Evolutionary conservation across 306 rosid genomes (phyloP), one percentile per base, ranked within the genome.

Genomic region (Lotus japonicus): DNA sequence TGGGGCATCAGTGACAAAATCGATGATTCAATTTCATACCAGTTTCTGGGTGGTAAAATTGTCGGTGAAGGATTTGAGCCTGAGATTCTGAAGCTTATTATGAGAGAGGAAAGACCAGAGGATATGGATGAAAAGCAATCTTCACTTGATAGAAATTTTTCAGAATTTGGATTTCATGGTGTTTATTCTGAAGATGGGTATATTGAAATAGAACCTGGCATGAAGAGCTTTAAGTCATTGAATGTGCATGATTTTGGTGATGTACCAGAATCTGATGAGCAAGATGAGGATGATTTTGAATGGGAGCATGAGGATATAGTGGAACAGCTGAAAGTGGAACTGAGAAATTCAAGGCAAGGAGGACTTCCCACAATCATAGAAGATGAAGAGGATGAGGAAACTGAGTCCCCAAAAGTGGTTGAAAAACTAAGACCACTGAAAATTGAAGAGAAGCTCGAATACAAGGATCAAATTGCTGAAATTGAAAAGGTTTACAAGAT

Each of bases 301-400:
- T 80, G 89, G 84, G 94, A 92, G 70, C 94, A 90, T 38, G 90
- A 82, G 17, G 94, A 90, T 44, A 31, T 92, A 13, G 86, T 92
- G 15, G 88, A 90, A 44, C 97, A 90, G 53, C 71, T 92, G 31
- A 91, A 79, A 71, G 26, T 76, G 66, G 98, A 92, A 51, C 65
- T 92, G 64, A 82, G n/a, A 75, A 84, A 79, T 81, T 81, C 83
- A 10, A 86, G 91, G 72, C 83, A 79, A 23, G 91, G 97, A 28
- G 90, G 95, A 31, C 89, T 92, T 62, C 81, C 87, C 2, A 86
- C 98, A 33, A 92, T 92, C 75, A 53, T 77, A 18, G 98, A 92
- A 77, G 96, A 88, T 51, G 92, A 83, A 28, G 92, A 75, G 3
- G 74, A 66, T 6, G 76, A 72, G 0, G 60, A 68, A 41, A 43